Percentiles rank a stretch among this genome's conserved stretches.
These are phyloP conservation scores for Penicillium rolfsii DNA, from an alignment of 2,329 filamentous ascomycete genomes.

Conservation along the genomic window DNA sequence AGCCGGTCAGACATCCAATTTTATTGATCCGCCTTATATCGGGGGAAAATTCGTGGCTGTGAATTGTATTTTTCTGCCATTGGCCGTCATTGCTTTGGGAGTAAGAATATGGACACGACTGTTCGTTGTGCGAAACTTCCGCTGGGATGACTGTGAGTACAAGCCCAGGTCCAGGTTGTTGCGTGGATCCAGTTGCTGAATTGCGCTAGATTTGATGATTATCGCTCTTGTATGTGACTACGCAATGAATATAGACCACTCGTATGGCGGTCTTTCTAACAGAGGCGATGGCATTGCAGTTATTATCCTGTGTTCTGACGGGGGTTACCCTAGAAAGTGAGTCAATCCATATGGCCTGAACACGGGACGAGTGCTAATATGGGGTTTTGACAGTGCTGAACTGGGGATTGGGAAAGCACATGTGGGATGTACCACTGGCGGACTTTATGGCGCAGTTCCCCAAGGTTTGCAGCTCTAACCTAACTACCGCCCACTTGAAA, in stretches of 20 bases:
- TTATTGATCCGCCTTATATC: slow-evolving; percentile 31
- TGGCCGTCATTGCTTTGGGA: slow-evolving; percentile 26
- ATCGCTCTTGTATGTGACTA: slow-evolving; percentile 24
- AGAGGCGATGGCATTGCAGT: slow-evolving; percentile 10
- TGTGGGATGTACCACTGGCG: slow-evolving; percentile 33
- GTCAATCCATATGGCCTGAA: background rate
- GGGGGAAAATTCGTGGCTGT: slow-evolving; percentile 32
- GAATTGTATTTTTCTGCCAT: slow-evolving; percentile 33
- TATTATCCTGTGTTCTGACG: slow-evolving; percentile 28
- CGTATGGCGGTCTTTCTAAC: background rate
- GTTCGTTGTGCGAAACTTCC: slow-evolving; percentile 31
- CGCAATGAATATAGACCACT: background rate
- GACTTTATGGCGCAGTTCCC: slow-evolving; percentile 28
- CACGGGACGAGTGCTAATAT: background rate
- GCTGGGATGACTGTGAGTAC: slow-evolving; percentile 35
- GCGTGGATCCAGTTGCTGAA: background rate
- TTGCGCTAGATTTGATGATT: slow-evolving; percentile 31
- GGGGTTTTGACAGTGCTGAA: slow-evolving; percentile 27
- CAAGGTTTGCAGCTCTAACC: slow-evolving; percentile 19
- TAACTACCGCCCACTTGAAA: background rate
- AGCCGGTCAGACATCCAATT: slow-evolving; percentile 31
- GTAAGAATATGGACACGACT: slow-evolving; percentile 34
- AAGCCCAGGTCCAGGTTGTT: background rate
- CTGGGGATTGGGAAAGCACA: slow-evolving; percentile 34
- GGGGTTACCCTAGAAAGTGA: slow-evolving; percentile 31